Evolutionary conservation across 2,329 filamentous ascomycete species (phyloP).

Genomic region (Penicillium sp.): DNA sequence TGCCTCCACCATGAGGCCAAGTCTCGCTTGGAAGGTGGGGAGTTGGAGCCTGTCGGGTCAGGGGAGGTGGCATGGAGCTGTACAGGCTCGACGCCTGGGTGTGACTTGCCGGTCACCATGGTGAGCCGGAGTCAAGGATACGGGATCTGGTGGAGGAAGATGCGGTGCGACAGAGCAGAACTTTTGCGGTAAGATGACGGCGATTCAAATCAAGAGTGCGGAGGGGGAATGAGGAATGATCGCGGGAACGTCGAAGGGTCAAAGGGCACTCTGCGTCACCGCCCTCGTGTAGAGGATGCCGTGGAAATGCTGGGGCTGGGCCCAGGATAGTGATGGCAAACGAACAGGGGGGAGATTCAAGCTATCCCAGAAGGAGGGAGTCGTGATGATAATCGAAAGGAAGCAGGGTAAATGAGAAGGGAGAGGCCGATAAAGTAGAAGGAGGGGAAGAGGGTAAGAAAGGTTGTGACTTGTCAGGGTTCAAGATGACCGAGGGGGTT

Average conservation of each 20-base stretch:
- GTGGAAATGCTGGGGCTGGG: constrained; percentile 36
- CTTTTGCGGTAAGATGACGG: neutral
- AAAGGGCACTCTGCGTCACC: constrained; percentile 29
- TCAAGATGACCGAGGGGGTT: neutral
- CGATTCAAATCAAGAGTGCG: constrained; percentile 1
- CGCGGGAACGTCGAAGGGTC: constrained; percentile 20
- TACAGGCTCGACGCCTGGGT: constrained; percentile 36
- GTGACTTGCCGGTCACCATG: constrained; percentile 44
- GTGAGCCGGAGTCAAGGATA: constrained; percentile 14
- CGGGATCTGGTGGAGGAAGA: constrained; percentile 3
- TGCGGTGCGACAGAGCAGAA: neutral
- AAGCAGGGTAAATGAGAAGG: neutral
- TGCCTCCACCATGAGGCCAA: constrained; percentile 96
- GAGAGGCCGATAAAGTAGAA: constrained; percentile 2
- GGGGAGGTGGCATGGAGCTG: constrained; percentile 39
- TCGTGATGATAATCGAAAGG: neutral
- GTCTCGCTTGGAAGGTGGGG: constrained; percentile 81
- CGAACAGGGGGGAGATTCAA: neutral
- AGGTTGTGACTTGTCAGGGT: neutral
- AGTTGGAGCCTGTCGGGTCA: constrained; percentile 56
- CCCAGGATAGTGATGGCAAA: constrained; percentile 19
- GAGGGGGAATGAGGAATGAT: constrained; percentile 18
- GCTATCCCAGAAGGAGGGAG: neutral
- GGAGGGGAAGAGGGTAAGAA: neutral
- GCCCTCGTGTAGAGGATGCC: constrained; percentile 32